phyloP scores from a whole-genome alignment of 2,329 filamentous ascomycete species.

The Exophiala spinifera region DNA sequence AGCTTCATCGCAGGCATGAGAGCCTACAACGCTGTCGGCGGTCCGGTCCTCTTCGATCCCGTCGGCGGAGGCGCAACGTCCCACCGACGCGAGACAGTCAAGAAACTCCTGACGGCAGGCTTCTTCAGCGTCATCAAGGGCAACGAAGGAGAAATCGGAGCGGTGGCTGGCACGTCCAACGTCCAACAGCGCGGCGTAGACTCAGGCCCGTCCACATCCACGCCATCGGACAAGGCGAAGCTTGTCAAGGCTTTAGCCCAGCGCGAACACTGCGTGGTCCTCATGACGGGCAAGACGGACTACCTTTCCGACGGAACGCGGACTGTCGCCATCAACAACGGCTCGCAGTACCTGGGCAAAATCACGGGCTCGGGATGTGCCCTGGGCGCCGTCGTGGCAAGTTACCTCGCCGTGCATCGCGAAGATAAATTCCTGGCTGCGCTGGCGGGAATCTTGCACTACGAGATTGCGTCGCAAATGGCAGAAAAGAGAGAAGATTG shows the following conservation, averaged over 20 bases:
- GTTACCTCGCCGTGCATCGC: conserved; percentile 64
- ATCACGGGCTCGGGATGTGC: conserved; percentile 70
- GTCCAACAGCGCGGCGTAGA: conserved; percentile 81
- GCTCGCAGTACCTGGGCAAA: conserved; percentile 58
- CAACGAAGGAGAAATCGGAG: conserved; percentile 82
- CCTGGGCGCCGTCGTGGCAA: conserved; percentile 76
- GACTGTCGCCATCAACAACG: conserved; percentile 70
- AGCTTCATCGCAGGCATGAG: conserved; percentile 71
- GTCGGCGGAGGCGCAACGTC: conserved; percentile 84
- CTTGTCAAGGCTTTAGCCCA: conserved; percentile 66
- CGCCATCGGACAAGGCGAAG: conserved; percentile 54
- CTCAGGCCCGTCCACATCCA: conserved; percentile 58
- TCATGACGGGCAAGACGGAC: conserved; percentile 80
- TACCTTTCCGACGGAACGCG: conserved; percentile 70
- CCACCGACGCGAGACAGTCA: conserved; percentile 68
- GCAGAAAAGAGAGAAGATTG: conserved; percentile 60
- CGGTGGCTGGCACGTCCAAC: conserved; percentile 59
- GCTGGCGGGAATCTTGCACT: conserved; percentile 71
- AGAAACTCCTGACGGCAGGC: conserved; percentile 66
- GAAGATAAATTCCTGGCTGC: conserved; percentile 69
- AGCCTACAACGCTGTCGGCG: conserved; percentile 75
- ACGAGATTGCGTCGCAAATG: conserved; percentile 72
- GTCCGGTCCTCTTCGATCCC: conserved; percentile 81
- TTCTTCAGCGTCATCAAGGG: conserved; percentile 90
- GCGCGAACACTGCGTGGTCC: conserved; percentile 66